phyloP scores from a whole-genome alignment of 2,329 filamentous ascomycete species.

The Exophiala calicioides region DNA sequence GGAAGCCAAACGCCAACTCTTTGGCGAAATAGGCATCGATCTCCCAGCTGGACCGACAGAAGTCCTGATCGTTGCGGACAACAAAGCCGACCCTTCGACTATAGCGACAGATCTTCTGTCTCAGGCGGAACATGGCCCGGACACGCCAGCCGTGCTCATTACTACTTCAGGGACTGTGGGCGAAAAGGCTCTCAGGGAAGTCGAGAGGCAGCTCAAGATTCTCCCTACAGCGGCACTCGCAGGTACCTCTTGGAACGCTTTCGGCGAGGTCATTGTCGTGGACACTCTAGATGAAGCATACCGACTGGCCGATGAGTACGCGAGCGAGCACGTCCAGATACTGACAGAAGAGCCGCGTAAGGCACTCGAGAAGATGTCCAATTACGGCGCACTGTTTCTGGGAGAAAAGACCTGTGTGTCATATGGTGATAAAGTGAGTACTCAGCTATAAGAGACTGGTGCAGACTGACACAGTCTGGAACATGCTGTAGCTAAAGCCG shows the following conservation, averaged over 20 bases:
- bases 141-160: conserved; percentile 54
- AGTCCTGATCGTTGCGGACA: conserved; percentile 53
- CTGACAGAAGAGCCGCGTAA: conserved; percentile 50
- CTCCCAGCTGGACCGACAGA: conserved; percentile 57
- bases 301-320: conserved; percentile 49
- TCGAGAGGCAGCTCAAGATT: conserved; percentile 43
- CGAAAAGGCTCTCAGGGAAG: conserved; percentile 39
- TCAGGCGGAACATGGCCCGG: conserved; percentile 56
- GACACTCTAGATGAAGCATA: conserved; percentile 47
- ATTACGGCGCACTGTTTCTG: conserved; percentile 55
- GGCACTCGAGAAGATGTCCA: conserved; percentile 53
- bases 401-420: conserved; percentile 56
- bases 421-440: conserved; percentile 55
- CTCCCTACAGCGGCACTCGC: conserved; percentile 50
- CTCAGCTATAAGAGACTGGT: no score
- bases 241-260: conserved; percentile 46
- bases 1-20: conserved; percentile 56
- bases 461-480: no score
- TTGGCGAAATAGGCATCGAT: conserved; percentile 58
- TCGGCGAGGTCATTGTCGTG: conserved; percentile 51
- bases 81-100: conserved; percentile 48
- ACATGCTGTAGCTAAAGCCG: no score
- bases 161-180: conserved; percentile 49
- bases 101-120: conserved; percentile 51
- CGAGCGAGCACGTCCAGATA: conserved; percentile 56